Percentiles rank a stretch among this genome's conserved stretches.
Evolutionary conservation across 2,329 filamentous ascomycete species (phyloP).

Genomic region (Dendryphion nanum): DNA sequence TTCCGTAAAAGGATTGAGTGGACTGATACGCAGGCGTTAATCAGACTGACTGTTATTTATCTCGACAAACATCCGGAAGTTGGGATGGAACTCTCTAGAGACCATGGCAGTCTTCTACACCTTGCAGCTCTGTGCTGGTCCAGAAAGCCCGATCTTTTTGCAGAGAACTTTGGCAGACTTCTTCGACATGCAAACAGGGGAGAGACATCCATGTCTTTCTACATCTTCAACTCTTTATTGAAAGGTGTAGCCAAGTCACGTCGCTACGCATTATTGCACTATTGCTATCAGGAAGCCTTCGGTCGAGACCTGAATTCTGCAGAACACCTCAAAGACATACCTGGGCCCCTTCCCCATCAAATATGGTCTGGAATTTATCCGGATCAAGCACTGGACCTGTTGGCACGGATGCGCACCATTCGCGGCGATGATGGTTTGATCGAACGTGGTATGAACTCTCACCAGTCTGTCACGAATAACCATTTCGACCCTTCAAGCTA

Average conservation of each 20-base stretch:
- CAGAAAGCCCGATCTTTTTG: slow-evolving; percentile 18
- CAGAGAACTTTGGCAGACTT: slow-evolving; percentile 6
- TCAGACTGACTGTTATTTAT: slow-evolving; percentile 16
- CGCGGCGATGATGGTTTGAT: slow-evolving; percentile 18
- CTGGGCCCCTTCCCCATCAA: slow-evolving; percentile 3
- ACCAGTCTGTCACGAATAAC: neutral
- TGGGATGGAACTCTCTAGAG: slow-evolving; percentile 6
- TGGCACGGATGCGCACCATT: slow-evolving; percentile 17
- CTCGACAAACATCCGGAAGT: slow-evolving; percentile 11
- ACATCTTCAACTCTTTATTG: slow-evolving; percentile 8
- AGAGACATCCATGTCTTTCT: slow-evolving; percentile 1
- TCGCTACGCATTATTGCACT: slow-evolving; percentile 17
- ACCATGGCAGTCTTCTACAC: slow-evolving; percentile 13
- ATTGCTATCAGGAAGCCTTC: slow-evolving; percentile 13
- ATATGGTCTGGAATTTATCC: slow-evolving; percentile 12
- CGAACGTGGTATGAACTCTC: neutral
- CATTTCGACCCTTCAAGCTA: no score
- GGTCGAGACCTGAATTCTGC: slow-evolving; percentile 17
- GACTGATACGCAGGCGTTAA: slow-evolving; percentile 14
- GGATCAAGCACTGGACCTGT: slow-evolving; percentile 16
- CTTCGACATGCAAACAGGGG: slow-evolving; percentile 7
- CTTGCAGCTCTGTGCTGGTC: slow-evolving; percentile 24
- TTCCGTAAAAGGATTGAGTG: slow-evolving; percentile 15
- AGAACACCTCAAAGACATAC: slow-evolving; percentile 11
- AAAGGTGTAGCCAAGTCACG: slow-evolving; percentile 5